These are phyloP conservation scores for Ceratocystis harringtonii DNA, from an alignment of 2,329 filamentous ascomycete species.

Conservation along the genomic window DNA sequence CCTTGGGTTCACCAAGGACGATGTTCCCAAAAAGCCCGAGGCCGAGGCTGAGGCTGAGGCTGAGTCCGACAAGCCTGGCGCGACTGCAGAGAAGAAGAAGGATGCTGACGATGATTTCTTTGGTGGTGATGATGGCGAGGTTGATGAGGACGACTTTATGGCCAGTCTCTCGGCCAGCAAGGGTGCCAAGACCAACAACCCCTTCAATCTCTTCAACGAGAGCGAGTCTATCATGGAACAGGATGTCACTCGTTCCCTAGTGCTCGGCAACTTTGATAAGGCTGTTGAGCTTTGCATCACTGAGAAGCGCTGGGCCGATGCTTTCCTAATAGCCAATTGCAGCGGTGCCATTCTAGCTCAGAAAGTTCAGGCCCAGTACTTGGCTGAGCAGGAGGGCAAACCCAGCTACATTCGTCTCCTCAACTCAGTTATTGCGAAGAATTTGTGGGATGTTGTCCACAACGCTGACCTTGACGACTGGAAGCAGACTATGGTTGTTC, in stretches of 20 bases:
- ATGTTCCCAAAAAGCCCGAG: constrained; percentile 24
- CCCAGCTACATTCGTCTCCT: constrained; percentile 88
- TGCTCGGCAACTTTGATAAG: constrained; percentile 80
- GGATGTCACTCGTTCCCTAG: constrained; percentile 70
- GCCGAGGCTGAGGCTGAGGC: constrained; percentile 17
- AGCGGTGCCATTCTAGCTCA: constrained; percentile 86
- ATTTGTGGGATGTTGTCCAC: constrained; percentile 94
- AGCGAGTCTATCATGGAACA: constrained; percentile 75
- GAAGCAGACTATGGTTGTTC: constrained; percentile 91
- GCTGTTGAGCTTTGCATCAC: constrained; percentile 79
- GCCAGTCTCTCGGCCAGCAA: constrained; percentile 75
- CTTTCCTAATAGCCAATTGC: constrained; percentile 95
- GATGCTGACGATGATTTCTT: constrained; percentile 68
- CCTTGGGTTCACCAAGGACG: constrained; percentile 64
- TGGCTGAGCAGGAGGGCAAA: constrained; percentile 63
- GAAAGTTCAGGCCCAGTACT: constrained; percentile 83
- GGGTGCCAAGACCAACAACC: constrained; percentile 82
- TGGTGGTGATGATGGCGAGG: constrained; percentile 45
- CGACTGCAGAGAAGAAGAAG: constrained; percentile 36
- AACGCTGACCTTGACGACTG: constrained; percentile 86
- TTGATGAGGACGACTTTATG: constrained; percentile 70
- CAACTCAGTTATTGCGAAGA: constrained; percentile 85
- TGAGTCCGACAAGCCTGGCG: constrained; percentile 23
- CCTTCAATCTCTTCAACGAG: constrained; percentile 77
- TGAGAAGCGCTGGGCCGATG: constrained; percentile 83